Conservation (phyloP, 768 basidiomycete genomes). For the Ramaria rubella region DNA sequence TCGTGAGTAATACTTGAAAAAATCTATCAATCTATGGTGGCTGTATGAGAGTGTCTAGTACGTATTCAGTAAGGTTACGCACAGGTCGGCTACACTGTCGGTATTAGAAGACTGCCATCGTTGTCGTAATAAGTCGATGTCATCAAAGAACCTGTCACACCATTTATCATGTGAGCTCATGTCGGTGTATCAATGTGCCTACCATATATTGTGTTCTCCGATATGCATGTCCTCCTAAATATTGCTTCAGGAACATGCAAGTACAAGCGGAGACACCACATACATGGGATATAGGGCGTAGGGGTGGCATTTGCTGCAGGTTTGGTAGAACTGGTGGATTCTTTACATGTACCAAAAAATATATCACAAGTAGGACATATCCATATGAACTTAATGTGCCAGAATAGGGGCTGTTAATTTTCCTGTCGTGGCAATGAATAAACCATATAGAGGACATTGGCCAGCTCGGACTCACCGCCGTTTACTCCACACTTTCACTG, state of each 20-base stretch:
- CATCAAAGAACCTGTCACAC: slow-evolving; percentile 83
- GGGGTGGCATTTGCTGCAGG: slow-evolving; percentile 88
- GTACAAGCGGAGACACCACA: slow-evolving; percentile 13
- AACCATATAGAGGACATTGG: background rate
- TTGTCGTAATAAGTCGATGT: slow-evolving; percentile 84
- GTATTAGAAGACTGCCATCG: slow-evolving; percentile 93
- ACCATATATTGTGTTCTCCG: slow-evolving; percentile 80
- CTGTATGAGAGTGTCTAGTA: slow-evolving; percentile 12
- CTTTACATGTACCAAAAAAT: slow-evolving; percentile 96
- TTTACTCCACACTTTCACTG: slow-evolving; percentile 99
- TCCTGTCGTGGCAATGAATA: slow-evolving; percentile 38
- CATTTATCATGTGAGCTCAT: slow-evolving; percentile 1
- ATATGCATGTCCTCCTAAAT: slow-evolving; percentile 72
- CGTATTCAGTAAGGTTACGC: slow-evolving; percentile 23
- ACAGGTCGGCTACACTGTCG: slow-evolving; percentile 92
- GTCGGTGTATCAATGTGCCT: slow-evolving; percentile 10
- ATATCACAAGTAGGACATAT: slow-evolving; percentile 95
- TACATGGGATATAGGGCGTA: slow-evolving; percentile 79
- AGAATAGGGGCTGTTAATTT: slow-evolving; percentile 98
- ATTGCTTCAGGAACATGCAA: background rate
- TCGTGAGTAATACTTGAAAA: slow-evolving; percentile 93
- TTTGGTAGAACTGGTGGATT: slow-evolving; percentile 95
- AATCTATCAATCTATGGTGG: slow-evolving; percentile 76
- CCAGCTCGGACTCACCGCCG: slow-evolving; percentile 50
- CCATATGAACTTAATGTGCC: slow-evolving; percentile 97